Evolutionary conservation across 805 yeast species (phyloP), one percentile per base, ranked within the genome.

Genomic region (Debaryomyces maramus): DNA sequence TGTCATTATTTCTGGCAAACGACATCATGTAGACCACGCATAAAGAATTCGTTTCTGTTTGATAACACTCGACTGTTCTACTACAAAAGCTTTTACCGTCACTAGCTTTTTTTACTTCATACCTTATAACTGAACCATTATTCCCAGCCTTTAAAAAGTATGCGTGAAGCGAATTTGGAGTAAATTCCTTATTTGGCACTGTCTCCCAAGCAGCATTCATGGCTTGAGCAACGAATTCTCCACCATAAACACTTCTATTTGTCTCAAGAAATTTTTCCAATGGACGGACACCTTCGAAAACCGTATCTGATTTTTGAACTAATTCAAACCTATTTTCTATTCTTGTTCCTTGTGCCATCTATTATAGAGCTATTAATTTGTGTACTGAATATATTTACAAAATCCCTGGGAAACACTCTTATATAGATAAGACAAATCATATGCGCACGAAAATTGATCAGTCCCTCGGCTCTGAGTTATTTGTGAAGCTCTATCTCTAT

Each of bases 61-160:
- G 67, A 14, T 32, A 22, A 1, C 57, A 73, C n/a, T 51, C 45
- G 6, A 66, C 46, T 10, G 50, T 47, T 17, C 72, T 51, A 41
- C 58, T 66, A 38, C 60, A 56, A 43, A 69, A 69, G 37, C 46
- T 65, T 20, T 56, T 63, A 1, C 73, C 75, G 40, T 58, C 57
- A 36, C 65, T 58, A 4, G 58, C 52, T 16, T 45, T 45, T 11
- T 62, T 63, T 8, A 62, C 61, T 24, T 54, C 47, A 71, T 72
- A 67, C 10, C 41, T 48, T 17, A 63, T 38, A 2, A 49, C 50
- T 9, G 6, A 26, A 11, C 38, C 24, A 22, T 46, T 53, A 7
- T 29, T 22, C 14, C 46, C 54, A 10, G 56, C 47, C 43, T 53
- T 47, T 28, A 64, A 50, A 40, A 64, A 56, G 40, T 51, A 56